Conservation (phyloP, 2,329 filamentous ascomycete genomes). For the Trichoderma sp. region DNA sequence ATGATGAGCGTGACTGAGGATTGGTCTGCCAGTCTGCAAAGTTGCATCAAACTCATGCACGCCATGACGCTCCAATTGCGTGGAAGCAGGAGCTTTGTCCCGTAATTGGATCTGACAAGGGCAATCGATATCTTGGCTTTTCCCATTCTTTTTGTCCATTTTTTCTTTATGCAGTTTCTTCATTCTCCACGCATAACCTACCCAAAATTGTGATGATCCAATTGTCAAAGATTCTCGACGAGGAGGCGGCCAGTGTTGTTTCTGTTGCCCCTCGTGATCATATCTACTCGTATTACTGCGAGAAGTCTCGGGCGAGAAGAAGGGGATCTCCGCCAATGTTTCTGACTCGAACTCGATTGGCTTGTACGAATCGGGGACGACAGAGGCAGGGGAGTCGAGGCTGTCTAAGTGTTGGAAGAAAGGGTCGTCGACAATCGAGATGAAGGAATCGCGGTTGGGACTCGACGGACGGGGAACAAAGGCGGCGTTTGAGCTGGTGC, state of each 20-base stretch:
- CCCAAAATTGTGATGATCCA: slow-evolving; percentile 36
- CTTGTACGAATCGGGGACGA: slow-evolving; percentile 27
- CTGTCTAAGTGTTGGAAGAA: slow-evolving; percentile 51
- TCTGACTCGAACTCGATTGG: slow-evolving; percentile 27
- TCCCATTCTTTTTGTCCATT: neutral
- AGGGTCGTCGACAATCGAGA: slow-evolving; percentile 54
- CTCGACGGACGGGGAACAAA: slow-evolving; percentile 19
- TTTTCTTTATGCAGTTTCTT: neutral
- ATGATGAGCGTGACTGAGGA: slow-evolving; percentile 6
- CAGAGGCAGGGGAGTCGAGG: slow-evolving; percentile 38
- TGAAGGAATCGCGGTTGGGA: slow-evolving; percentile 46
- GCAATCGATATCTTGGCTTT: neutral
- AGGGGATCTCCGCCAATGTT: slow-evolving; percentile 26
- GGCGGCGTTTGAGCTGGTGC: slow-evolving; percentile 12
- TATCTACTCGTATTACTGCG: slow-evolving; percentile 33
- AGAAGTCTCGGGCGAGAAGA: slow-evolving; percentile 26
- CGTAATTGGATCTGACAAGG: neutral
- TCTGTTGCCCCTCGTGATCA: slow-evolving; percentile 36
- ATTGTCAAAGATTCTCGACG: slow-evolving; percentile 49
- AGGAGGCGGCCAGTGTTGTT: slow-evolving; percentile 43
- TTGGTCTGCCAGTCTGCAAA: slow-evolving; percentile 3
- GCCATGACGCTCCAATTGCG: slow-evolving; percentile 1
- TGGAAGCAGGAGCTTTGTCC: neutral
- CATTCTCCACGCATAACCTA: slow-evolving; percentile 28
- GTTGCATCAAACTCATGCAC: neutral